A percentile compares a stretch with the other conserved stretches of the same genome.
Conservation (phyloP, 2,329 filamentous ascomycete genomes). For the Colletotrichum salicis region DNA sequence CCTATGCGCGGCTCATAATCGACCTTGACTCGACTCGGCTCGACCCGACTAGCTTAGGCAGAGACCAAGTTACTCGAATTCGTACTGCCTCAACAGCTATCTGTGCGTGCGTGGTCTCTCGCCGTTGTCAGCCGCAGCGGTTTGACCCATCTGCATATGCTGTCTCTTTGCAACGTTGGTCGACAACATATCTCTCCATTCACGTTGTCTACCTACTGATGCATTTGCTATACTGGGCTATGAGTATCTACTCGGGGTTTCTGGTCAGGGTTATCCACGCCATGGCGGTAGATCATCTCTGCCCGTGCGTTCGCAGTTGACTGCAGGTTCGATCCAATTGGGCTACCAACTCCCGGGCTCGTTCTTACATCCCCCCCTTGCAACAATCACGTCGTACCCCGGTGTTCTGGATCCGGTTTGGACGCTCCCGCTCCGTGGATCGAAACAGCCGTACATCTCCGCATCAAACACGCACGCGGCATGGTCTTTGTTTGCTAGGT, state of each 20-base stretch:
- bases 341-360: not conserved
- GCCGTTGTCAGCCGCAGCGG: not conserved
- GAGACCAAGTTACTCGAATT: not conserved
- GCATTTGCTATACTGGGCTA: not conserved
- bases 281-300: not conserved
- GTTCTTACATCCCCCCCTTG: slow-evolving; percentile 1
- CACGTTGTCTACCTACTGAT: not conserved
- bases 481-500: not conserved
- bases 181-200: not conserved
- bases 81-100: not conserved
- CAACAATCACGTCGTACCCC: slow-evolving; percentile 1
- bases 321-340: not conserved
- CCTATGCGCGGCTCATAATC: not conserved
- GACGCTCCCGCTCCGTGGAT: not conserved
- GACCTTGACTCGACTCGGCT: not conserved
- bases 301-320: slow-evolving; percentile 4
- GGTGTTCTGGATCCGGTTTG: slow-evolving; percentile 24
- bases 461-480: slow-evolving; percentile 20
- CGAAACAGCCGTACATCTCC: slow-evolving; percentile 11
- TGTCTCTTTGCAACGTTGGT: not conserved
- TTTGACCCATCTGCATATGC: not conserved
- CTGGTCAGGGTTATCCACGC: not conserved
- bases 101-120: not conserved
- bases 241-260: not conserved
- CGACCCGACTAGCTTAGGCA: not conserved